Conservation (phyloP, 2,329 filamentous ascomycete genomes). For the Clarireedia paspali region DNA sequence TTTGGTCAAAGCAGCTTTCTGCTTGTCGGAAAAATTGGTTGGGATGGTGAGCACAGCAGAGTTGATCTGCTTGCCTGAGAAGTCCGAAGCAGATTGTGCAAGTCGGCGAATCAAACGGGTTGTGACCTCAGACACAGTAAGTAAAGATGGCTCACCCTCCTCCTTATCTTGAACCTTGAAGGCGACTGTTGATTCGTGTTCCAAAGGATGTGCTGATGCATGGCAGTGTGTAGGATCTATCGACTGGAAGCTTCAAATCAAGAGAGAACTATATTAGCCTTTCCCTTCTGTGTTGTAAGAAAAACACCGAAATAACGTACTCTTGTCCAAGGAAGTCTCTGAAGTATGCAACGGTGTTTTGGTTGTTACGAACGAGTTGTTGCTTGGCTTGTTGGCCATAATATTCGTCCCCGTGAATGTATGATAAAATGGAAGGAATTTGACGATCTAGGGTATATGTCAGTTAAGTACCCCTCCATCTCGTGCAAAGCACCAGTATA, state of each 20-base stretch:
- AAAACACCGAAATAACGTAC: constrained; percentile 41
- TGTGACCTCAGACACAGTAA: constrained; percentile 73
- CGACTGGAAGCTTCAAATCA: constrained; percentile 63
- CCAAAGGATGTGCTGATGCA: constrained; percentile 81
- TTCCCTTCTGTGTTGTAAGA: constrained; percentile 7
- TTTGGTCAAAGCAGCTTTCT: constrained; percentile 71
- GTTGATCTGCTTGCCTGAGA: constrained; percentile 85
- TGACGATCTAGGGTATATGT: constrained; percentile 64
- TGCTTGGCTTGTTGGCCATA: constrained; percentile 92
- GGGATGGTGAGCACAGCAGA: constrained; percentile 93
- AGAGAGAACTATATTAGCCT: constrained; percentile 18
- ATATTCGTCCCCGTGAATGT: constrained; percentile 93
- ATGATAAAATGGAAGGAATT: constrained; percentile 90
- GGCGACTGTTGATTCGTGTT: constrained; percentile 61
- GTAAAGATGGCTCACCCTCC: constrained; percentile 54
- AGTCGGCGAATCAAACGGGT: constrained; percentile 80
- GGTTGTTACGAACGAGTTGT: constrained; percentile 84
- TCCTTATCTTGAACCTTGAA: constrained; percentile 79
- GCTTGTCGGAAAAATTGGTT: constrained; percentile 83
- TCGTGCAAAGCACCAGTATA: neutral
- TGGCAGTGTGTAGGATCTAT: constrained; percentile 96
- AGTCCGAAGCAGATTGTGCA: constrained; percentile 78
- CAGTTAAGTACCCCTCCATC: constrained; percentile 11
- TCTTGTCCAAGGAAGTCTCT: constrained; percentile 92
- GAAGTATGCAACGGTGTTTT: constrained; percentile 93